A percentile compares a stretch with the other conserved stretches of the same genome.
phyloP scores from a whole-genome alignment of 1,139 yeast genomes.

The Suhomyces chickasaworum region DNA sequence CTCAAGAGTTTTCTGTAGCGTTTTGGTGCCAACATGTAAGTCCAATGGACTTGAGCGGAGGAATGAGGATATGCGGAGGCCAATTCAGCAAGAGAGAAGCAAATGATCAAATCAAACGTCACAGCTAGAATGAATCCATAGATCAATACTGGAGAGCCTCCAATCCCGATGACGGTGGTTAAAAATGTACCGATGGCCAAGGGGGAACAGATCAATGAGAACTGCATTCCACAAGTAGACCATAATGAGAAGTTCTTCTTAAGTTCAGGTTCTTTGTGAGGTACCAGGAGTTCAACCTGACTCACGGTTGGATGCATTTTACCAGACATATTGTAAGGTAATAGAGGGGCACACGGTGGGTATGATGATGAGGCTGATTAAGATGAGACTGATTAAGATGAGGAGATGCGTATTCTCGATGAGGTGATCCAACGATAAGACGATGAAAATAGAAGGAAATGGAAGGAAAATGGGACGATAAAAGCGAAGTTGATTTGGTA shows the following conservation, averaged over 20 bases:
- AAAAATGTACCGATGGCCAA: constrained; percentile 31
- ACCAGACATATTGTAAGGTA: neutral
- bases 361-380: neutral
- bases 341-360: neutral
- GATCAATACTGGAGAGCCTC: constrained; percentile 29
- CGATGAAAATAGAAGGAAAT: no score
- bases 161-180: constrained; percentile 30
- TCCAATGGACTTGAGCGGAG: constrained; percentile 36
- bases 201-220: constrained; percentile 28
- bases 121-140: constrained; percentile 28
- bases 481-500: neutral
- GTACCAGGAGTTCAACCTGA: neutral
- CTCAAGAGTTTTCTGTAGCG: constrained; percentile 19
- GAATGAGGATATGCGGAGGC: constrained; percentile 34
- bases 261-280: constrained; percentile 1
- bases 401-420: neutral
- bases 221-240: constrained; percentile 28
- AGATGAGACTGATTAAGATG: neutral
- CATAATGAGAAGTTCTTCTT: constrained; percentile 26
- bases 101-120: constrained; percentile 24
- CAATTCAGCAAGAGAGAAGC: constrained; percentile 30
- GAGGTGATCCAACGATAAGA: neutral
- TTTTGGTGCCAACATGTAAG: constrained; percentile 27
- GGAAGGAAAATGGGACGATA: no score
- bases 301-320: neutral